Evolutionary conservation across 768 basidiomycete species (phyloP).

Genomic region (Mrakia hoshinonis): DNA sequence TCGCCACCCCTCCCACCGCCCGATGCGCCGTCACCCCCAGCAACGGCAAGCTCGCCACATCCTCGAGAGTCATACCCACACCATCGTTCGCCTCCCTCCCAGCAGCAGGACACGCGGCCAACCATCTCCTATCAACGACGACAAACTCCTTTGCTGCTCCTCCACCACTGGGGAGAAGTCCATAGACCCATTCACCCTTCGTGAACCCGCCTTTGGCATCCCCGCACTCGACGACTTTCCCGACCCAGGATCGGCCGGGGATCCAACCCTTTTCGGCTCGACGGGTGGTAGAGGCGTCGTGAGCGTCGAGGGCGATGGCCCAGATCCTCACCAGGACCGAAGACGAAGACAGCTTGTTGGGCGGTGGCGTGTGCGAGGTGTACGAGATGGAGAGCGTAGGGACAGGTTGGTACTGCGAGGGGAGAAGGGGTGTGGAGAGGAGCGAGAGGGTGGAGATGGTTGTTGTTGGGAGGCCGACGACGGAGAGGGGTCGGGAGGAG

Average conservation of each 20-base stretch:
- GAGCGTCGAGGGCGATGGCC: slow-evolving; percentile 34
- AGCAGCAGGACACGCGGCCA: slow-evolving; percentile 32
- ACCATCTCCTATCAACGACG: slow-evolving; percentile 31
- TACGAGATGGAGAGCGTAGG: slow-evolving; percentile 20
- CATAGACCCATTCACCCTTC: slow-evolving; percentile 36
- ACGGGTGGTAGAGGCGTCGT: slow-evolving; percentile 30
- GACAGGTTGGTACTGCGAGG: slow-evolving; percentile 6
- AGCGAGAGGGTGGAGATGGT: slow-evolving; percentile 12
- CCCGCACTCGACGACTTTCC: slow-evolving; percentile 35
- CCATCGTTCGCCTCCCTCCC: not conserved
- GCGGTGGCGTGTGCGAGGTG: slow-evolving; percentile 21
- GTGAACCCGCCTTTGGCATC: slow-evolving; percentile 13
- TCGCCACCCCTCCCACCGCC: slow-evolving; percentile 22
- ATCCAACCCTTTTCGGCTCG: slow-evolving; percentile 32
- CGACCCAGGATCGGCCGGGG: slow-evolving; percentile 34
- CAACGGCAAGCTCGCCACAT: slow-evolving; percentile 32
- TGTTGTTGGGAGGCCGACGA: slow-evolving; percentile 3
- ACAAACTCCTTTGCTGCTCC: slow-evolving; percentile 33
- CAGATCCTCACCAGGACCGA: slow-evolving; percentile 35
- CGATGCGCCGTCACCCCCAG: slow-evolving; percentile 33
- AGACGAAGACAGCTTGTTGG: slow-evolving; percentile 28
- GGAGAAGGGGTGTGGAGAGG: not conserved
- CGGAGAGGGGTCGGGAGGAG: not conserved
- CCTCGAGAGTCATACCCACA: slow-evolving; percentile 30
- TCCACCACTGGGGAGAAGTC: slow-evolving; percentile 31